phyloP scores from a whole-genome alignment of 106 monocot species.

The Apostasia ramifera region DNA sequence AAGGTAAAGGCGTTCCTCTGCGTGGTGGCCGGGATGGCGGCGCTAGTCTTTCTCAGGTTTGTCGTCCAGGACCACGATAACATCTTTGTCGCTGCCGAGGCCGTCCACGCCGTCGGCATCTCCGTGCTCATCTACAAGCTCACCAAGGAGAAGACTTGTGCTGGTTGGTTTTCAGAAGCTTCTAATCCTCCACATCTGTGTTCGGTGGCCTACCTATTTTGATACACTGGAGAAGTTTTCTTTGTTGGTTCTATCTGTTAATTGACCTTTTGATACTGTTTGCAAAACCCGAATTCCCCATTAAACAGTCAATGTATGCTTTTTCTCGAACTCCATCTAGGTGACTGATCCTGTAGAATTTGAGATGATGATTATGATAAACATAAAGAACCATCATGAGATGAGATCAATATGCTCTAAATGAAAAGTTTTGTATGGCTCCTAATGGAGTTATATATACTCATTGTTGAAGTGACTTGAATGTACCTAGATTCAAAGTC shows the following conservation, averaged over 20 bases:
- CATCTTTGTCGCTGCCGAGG: slow-evolving; percentile 66
- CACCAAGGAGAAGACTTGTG: slow-evolving; percentile 47
- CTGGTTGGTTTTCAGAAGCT: neutral
- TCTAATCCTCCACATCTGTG: neutral
- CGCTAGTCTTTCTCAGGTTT: slow-evolving; percentile 39
- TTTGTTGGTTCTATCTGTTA: neutral
- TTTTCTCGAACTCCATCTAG: too few species aligned
- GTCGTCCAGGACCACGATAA: slow-evolving; percentile 54
- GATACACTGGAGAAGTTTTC: neutral
- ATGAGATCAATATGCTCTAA: too few species aligned
- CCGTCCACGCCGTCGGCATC: slow-evolving; percentile 52
- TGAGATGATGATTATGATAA: too few species aligned
- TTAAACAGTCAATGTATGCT: too few species aligned
- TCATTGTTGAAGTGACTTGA: too few species aligned
- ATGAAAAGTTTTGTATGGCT: too few species aligned
- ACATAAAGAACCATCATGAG: too few species aligned
- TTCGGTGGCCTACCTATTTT: slow-evolving; percentile 1
- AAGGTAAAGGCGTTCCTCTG: slow-evolving; percentile 68
- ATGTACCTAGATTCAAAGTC: too few species aligned
- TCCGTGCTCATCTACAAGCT: slow-evolving; percentile 63
- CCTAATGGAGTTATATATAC: too few species aligned
- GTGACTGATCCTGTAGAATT: too few species aligned
- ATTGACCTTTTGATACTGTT: neutral
- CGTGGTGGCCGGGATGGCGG: slow-evolving; percentile 48
- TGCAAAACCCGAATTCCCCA: neutral